Base-by-base conservation (phyloP, 2,329 filamentous ascomycete species). In the Stachybotrys elegans region DNA sequence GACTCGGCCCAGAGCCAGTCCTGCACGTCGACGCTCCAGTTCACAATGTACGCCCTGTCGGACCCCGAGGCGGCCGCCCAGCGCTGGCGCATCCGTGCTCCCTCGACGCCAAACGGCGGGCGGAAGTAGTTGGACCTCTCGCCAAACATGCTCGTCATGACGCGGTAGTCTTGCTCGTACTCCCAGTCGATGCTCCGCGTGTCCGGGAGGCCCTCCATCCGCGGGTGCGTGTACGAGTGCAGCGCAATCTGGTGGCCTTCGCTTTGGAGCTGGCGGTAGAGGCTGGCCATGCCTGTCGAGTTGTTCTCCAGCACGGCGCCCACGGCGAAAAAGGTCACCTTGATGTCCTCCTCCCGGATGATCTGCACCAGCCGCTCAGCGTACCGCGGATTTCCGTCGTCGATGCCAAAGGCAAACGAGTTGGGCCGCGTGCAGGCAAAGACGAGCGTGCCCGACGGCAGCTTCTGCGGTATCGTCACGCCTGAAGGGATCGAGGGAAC, bases 311-410 rank as follows among this genome's bases (percentile, higher is more conserved):
- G 69, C 1, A 81, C 79, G 2, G 75, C 71, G 9, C 82, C 83
- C 35, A 86, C 81, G 27, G 81, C 84, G 66, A 87, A 87, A 62
- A 87, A 86, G 2, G 83, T 87, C 4, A 84, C 82, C 51, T 79
- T 74, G 53, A 86, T 80, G 43, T 68, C 60, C 42, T 81, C 82
- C 17, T 77, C 73, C 17, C 77, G 72, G 53, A 87, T 68, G 43
- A 83, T 79, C 61, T 80, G 72, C 2, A 81, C 81, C 45, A 76
- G 71, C 25, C 51, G 40, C 2, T 42, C 52, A 20, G 53, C 52
- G 44, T 55, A 56, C 31, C 65, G 55, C 38, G 83, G 83, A 41
- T 76, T 69, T 19, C 83, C 83, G 58, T 87, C 83, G 57, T 86
- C 83, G 50, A 87, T 86, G 40, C 82, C 83, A 59, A 87, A 86